A percentile compares a stretch with the other conserved stretches of the same genome.
phyloP scores from a whole-genome alignment of 1,139 yeast genomes.

The Pichia inconspicua region DNA sequence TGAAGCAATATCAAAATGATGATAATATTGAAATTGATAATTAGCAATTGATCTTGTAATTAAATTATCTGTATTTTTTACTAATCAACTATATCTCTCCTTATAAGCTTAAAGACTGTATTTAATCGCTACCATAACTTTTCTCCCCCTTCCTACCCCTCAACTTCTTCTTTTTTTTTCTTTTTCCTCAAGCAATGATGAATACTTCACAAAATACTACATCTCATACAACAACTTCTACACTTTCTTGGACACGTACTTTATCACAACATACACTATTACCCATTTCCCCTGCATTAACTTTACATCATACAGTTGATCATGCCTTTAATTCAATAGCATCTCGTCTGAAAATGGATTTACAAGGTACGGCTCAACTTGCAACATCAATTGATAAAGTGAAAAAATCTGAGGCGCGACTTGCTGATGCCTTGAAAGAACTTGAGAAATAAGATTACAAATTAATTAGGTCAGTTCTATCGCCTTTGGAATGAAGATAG shows the following conservation, averaged over 20 bases:
- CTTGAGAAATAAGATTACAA: not conserved
- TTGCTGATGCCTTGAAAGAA: not conserved
- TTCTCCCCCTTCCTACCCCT: no score
- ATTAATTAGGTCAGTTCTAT: no score
- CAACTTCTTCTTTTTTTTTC: no score
- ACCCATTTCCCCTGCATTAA: not conserved
- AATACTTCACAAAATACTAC: not conserved
- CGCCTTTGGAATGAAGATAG: not conserved
- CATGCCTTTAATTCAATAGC: conserved; percentile 1
- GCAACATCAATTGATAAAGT: not conserved
- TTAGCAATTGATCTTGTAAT: no score
- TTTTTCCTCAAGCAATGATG: no score
- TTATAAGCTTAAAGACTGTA: no score
- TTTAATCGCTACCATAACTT: no score
- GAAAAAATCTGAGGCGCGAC: not conserved
- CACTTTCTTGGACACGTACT: not conserved
- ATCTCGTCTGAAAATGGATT: conserved; percentile 2
- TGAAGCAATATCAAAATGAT: not conserved
- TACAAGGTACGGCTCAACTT: conserved; percentile 3
- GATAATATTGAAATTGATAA: not conserved
- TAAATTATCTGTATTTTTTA: no score
- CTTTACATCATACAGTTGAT: not conserved
- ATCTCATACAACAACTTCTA: not conserved
- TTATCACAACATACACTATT: not conserved
- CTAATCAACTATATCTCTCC: no score